Evolutionary conservation across 1,139 yeast genomes (phyloP).

Genomic region (Sugiyamaella paludigena): DNA sequence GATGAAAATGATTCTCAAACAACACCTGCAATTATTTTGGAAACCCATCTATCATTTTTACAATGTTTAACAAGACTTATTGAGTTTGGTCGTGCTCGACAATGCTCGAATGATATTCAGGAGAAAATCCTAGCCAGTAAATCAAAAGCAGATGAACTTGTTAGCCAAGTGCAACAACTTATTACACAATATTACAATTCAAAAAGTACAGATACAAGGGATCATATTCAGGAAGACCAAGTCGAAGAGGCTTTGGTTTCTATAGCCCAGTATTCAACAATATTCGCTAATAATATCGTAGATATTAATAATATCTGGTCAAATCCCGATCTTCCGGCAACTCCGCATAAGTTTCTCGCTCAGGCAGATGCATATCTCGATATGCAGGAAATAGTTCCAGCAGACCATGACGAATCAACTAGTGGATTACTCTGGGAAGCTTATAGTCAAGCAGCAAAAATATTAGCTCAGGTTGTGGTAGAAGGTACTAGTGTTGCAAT

Average conservation of each 20-base stretch:
- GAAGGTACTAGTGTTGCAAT: slow-evolving; percentile 13
- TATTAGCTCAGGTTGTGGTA: slow-evolving; percentile 7
- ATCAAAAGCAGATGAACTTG: slow-evolving; percentile 4
- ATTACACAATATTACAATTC: background rate
- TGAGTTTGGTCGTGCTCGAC: slow-evolving; percentile 8
- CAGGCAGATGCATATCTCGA: slow-evolving; percentile 30
- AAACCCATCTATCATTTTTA: slow-evolving; percentile 19
- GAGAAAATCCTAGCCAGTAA: background rate
- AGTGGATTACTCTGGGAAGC: slow-evolving; percentile 15
- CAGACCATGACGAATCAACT: background rate
- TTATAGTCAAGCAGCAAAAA: slow-evolving; percentile 16
- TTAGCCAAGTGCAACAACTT: slow-evolving; percentile 5
- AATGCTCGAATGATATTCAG: background rate
- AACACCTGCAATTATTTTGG: slow-evolving; percentile 14
- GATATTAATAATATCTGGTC: slow-evolving; percentile 18
- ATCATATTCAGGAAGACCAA: background rate
- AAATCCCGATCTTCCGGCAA: slow-evolving; percentile 21
- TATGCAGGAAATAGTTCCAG: slow-evolving; percentile 17
- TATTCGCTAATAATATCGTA: slow-evolving; percentile 5
- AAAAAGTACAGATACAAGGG: background rate
- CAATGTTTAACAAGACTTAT: slow-evolving; percentile 17
- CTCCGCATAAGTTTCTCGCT: slow-evolving; percentile 24
- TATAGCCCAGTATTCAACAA: slow-evolving; percentile 19
- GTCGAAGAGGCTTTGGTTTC: slow-evolving; percentile 22
- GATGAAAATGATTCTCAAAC: slow-evolving; percentile 4